Evolutionary conservation across 2,329 filamentous ascomycete species (phyloP).

Genomic region (Colletotrichum orchidophilum): DNA sequence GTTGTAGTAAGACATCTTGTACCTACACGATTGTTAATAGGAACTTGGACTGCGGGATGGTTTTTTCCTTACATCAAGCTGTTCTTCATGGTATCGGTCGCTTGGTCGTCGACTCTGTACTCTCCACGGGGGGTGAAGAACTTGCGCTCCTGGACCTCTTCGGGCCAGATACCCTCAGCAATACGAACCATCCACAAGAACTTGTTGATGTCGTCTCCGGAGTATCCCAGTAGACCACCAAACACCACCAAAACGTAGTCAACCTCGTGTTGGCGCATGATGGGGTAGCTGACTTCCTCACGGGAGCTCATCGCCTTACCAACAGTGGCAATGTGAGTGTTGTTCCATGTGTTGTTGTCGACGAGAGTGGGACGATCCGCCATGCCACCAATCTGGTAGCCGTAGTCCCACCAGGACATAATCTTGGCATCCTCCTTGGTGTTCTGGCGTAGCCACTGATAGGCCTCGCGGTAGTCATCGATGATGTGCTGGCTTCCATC

Average conservation of each 20-base stretch:
- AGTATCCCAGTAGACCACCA: constrained; percentile 94
- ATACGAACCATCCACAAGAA: constrained; percentile 99
- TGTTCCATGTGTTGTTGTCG: constrained; percentile 99
- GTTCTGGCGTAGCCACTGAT: constrained; percentile 99
- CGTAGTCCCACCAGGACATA: constrained; percentile 99
- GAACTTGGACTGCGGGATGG: not conserved
- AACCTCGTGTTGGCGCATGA: constrained; percentile 98
- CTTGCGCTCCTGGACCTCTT: constrained; percentile 95
- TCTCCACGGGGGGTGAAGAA: constrained; percentile 96
- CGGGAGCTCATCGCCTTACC: constrained; percentile 98
- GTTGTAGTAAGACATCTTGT: constrained; percentile 99
- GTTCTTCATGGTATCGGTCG: constrained; percentile 98
- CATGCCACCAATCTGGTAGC: constrained; percentile 99
- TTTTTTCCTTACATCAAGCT: constrained; percentile 87
- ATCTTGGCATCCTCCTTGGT: constrained; percentile 95
- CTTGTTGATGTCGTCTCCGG: constrained; percentile 99
- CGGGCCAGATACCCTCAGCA: constrained; percentile 99
- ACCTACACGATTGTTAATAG: constrained; percentile 67
- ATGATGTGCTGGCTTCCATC: constrained; percentile 99
- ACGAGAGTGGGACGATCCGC: constrained; percentile 96
- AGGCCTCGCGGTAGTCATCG: constrained; percentile 98
- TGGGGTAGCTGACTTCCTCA: constrained; percentile 98
- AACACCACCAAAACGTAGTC: constrained; percentile 99
- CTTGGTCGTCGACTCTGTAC: constrained; percentile 92
- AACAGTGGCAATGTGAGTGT: constrained; percentile 98